Base-by-base conservation (phyloP, 2,329 filamentous ascomycete genomes). In the Penicillium janthinellum region DNA sequence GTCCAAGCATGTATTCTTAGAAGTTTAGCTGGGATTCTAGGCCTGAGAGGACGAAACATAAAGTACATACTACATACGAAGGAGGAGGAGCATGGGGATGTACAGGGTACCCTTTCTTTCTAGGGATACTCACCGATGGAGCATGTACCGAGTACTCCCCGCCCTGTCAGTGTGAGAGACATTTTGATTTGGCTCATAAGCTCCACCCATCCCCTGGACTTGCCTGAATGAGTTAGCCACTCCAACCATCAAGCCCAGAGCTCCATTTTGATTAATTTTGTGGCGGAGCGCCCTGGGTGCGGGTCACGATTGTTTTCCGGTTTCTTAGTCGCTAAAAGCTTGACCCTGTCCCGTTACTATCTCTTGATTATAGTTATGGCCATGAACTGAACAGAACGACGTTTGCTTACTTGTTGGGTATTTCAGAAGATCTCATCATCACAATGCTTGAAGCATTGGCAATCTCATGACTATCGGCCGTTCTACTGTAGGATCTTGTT, bases 141-240 rank as follows among this genome's bases (percentile, higher is more conserved):
- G 45, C 4, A 22, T 39, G 54, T 56, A 49, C 22, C 54, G 2
- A 17, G 44, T 56, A 56, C 54, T n/a, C 17, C 28, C 45, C 28
- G 28, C 11, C 45, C 20, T 35, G 25, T 28, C 25, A 28, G 25
- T 22, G 42, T 41, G n/a, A 56, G 37, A 39, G 22, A 25, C 14
- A 56, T 25, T 17, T 41, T 31, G 28, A 31, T 31, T 31, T 31
- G 28, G 28, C 28, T 31, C 5, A 31, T 31, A 31, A 25, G 44
- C 54, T 47, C 45, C 54, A 49, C 44, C 6, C 3, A 14, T 49
- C 54, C 54, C 54, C 54, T 56, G 54, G 49, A 35, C 17, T 28
- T 50, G 28, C 15, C 28, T 38, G 1, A 31, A 57, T 51, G 45
- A 39, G 54, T 39, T 51, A 31, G 25, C 4, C 28, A 1, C 22